Percentiles rank a stretch among this genome's conserved stretches.
Conservation (phyloP, 768 basidiomycete genomes). For the Psilocybe subaeruginosa region DNA sequence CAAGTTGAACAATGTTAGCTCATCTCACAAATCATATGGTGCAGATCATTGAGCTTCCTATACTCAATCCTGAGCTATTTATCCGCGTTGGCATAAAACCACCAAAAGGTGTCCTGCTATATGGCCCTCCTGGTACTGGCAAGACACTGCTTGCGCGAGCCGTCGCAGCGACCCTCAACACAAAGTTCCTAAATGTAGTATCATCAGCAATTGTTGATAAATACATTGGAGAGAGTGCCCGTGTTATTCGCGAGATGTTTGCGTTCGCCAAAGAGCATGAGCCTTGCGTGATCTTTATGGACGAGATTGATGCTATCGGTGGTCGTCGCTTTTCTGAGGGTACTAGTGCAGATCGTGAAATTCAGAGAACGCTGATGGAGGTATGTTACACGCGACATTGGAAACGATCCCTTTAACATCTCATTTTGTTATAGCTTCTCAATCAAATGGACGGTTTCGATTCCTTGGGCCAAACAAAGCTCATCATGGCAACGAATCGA, state of each 20-base stretch:
- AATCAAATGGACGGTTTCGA: constrained; percentile 99
- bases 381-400: constrained; percentile 27
- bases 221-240: constrained; percentile 97
- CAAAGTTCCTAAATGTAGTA: constrained; percentile 98
- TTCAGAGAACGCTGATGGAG: constrained; percentile 98
- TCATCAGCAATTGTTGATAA: constrained; percentile 98
- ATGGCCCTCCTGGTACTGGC: constrained; percentile 96
- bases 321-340: constrained; percentile 89
- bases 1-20: background rate
- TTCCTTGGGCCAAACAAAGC: constrained; percentile 91
- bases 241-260: constrained; percentile 98
- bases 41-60: constrained; percentile 93
- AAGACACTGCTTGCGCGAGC: constrained; percentile 95
- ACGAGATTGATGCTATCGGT: constrained; percentile 97
- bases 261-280: constrained; percentile 97
- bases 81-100: constrained; percentile 95
- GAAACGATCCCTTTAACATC: background rate
- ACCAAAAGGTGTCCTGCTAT: constrained; percentile 94
- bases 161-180: constrained; percentile 92
- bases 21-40: background rate
- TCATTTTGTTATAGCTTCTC: constrained; percentile 63
- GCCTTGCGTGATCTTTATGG: constrained; percentile 99
- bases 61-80: constrained; percentile 94
- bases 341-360: constrained; percentile 97
- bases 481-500: constrained; percentile 99